Evolutionary conservation across 2,329 filamentous ascomycete species (phyloP), one percentile per base, ranked within the genome.

Genomic region (Sclerotiophoma versabilis): DNA sequence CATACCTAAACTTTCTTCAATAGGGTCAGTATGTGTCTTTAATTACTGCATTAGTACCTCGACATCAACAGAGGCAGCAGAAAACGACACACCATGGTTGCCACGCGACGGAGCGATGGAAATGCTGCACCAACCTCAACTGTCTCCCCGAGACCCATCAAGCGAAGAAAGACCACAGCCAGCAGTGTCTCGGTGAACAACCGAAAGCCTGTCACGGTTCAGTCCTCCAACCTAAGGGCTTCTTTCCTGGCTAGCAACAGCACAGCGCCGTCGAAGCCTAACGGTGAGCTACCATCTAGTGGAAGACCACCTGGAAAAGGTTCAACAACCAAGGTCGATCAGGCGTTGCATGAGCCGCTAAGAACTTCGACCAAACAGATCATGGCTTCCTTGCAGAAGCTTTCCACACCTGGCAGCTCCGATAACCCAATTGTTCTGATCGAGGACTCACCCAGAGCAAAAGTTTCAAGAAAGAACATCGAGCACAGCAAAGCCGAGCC

Each of bases 371-470:
- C 23, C 17, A 14, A 36, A 5, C 17, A 34, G 19, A 22, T 46
- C n/a, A 17, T 25, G 19, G 17, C 33, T 17, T 20, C 45, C 6
- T 10, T 55, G 5, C 49, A 33, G 14, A 39, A 23, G 4, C 46
- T 34, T 19, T 17, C 15, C 3, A 37, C 44, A 6, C 44, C 46
- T 12, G 66, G 66, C 37, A 66, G 59, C 34, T 45, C 47, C 4
- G 45, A 63, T 6, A 59, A 69, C 20, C 68, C 68, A 12, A 71
- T 71, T n/a, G 49, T 64, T 25, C 43, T 70, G 20, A 48, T 58
- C n/a, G 60, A 62, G 17, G 46, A 54, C 14, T 50, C 56, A 10
- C 57, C 66, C 8, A 55, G 46, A 34, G 9, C 23, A 20, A 43
- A 17, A 48, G n/a, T 9, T 10, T 43, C 19, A 46, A 19, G 12